A percentile compares a stretch with the other conserved stretches of the same genome.
These are phyloP conservation scores for Geosmithia morbida DNA, from an alignment of 2,329 filamentous ascomycete species.

Conservation along the genomic window DNA sequence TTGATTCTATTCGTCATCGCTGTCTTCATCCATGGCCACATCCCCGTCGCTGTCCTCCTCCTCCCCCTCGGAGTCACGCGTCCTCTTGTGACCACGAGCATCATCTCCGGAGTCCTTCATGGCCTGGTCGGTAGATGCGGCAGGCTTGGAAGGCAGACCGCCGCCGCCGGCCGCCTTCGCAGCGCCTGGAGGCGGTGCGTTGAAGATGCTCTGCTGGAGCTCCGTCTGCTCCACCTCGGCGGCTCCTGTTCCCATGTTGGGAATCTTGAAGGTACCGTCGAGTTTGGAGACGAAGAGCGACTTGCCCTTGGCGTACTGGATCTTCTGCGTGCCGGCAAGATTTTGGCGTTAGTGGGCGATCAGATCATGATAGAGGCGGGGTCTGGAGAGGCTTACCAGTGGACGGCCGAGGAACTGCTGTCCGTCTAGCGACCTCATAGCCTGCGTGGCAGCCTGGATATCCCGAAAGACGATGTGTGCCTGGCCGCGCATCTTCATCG, in stretches of 20 bases:
- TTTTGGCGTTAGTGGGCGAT: not conserved
- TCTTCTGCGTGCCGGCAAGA: slow-evolving; percentile 44
- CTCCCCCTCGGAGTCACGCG: slow-evolving; percentile 52
- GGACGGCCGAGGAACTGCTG: slow-evolving; percentile 74
- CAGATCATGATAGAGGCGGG: not conserved
- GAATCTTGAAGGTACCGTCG: slow-evolving; percentile 74
- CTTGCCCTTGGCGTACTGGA: slow-evolving; percentile 80
- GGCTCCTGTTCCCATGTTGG: slow-evolving; percentile 35
- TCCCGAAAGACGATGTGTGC: slow-evolving; percentile 88
- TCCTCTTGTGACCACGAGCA: slow-evolving; percentile 53
- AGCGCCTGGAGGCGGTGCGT: slow-evolving; percentile 42
- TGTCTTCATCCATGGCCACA: slow-evolving; percentile 55
- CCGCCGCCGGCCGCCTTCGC: slow-evolving; percentile 20
- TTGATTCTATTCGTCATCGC: slow-evolving; percentile 49
- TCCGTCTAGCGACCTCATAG: slow-evolving; percentile 77
- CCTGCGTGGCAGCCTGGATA: slow-evolving; percentile 80
- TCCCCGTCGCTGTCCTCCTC: slow-evolving; percentile 54
- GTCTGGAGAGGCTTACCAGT: slow-evolving; percentile 46
- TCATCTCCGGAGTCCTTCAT: slow-evolving; percentile 39
- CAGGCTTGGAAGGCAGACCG: slow-evolving; percentile 32
- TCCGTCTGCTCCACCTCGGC: slow-evolving; percentile 52
- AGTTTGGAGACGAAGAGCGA: slow-evolving; percentile 83
- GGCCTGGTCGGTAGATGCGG: slow-evolving; percentile 27
- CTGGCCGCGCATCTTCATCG: slow-evolving; percentile 85
- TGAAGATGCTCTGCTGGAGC: slow-evolving; percentile 69